Conservation (phyloP, 768 basidiomycete genomes). For the Neoboletus brunneissimus region DNA sequence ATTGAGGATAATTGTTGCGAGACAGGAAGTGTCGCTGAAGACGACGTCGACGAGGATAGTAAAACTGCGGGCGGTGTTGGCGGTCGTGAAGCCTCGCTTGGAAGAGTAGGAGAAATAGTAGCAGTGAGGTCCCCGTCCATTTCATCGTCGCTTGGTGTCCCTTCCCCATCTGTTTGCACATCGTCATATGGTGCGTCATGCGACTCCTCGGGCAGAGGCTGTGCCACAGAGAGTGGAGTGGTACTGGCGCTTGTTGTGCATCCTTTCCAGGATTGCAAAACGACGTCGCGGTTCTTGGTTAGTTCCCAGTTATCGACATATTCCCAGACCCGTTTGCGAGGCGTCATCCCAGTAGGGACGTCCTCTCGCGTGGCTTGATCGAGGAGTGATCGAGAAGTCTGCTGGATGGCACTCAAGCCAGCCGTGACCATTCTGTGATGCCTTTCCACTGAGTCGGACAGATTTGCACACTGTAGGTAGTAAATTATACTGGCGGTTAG, state of each 20-base stretch:
- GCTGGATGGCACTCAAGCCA: constrained; percentile 48
- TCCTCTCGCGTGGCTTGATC: constrained; percentile 64
- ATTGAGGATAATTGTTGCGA: constrained; percentile 9
- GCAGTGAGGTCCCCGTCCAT: constrained; percentile 19
- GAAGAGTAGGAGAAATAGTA: constrained; percentile 13
- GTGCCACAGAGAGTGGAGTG: constrained; percentile 39
- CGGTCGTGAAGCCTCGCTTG: constrained; percentile 11
- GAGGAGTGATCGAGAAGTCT: constrained; percentile 48
- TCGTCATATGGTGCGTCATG: constrained; percentile 18
- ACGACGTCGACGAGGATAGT: constrained; percentile 39
- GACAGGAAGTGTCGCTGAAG: constrained; percentile 31
- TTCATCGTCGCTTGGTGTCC: constrained; percentile 14
- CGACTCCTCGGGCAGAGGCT: constrained; percentile 33
- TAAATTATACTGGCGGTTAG: background rate
- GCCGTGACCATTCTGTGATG: constrained; percentile 43
- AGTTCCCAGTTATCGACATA: constrained; percentile 71
- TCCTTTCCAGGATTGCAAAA: constrained; percentile 54
- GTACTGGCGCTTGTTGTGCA: constrained; percentile 32
- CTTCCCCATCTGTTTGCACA: constrained; percentile 22
- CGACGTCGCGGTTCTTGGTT: constrained; percentile 57
- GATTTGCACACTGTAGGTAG: constrained; percentile 38
- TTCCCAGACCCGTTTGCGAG: constrained; percentile 71
- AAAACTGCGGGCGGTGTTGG: constrained; percentile 30
- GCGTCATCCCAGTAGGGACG: constrained; percentile 67
- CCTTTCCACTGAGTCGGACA: constrained; percentile 40